Conservation (phyloP, 768 basidiomycete genomes). For the Gelatoporia subvermispora region DNA sequence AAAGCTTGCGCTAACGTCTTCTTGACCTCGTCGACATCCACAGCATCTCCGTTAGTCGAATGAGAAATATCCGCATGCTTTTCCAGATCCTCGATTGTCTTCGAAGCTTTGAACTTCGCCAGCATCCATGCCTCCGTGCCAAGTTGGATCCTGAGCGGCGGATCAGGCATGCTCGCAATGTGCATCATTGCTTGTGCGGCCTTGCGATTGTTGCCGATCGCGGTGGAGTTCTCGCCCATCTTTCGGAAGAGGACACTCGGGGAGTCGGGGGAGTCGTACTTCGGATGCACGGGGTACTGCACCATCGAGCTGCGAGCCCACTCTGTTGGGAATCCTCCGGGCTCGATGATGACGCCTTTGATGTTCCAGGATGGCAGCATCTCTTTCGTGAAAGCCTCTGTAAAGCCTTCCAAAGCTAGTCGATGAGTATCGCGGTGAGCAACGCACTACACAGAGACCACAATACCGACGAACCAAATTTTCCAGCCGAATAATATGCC, state of each 20-base stretch:
- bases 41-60: neutral
- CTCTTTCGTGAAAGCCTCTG: slow-evolving; percentile 15
- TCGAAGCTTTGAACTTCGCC: slow-evolving; percentile 8
- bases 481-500: slow-evolving; percentile 30
- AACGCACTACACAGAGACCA: neutral
- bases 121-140: slow-evolving; percentile 10
- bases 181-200: slow-evolving; percentile 9
- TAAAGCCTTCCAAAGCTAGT: slow-evolving; percentile 15
- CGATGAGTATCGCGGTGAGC: neutral
- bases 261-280: slow-evolving; percentile 6
- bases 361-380: slow-evolving; percentile 16
- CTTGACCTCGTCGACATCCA: too few species aligned
- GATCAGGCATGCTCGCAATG: slow-evolving; percentile 6
- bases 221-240: slow-evolving; percentile 9
- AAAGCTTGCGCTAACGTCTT: too few species aligned
- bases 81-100: slow-evolving; percentile 11
- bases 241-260: slow-evolving; percentile 2
- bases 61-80: slow-evolving; percentile 5
- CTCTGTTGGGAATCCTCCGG: slow-evolving; percentile 16
- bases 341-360: slow-evolving; percentile 11
- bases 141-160: slow-evolving; percentile 12
- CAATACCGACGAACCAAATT: slow-evolving; percentile 27
- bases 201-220: slow-evolving; percentile 9
- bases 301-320: slow-evolving; percentile 12
- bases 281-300: slow-evolving; percentile 1